Evolutionary conservation across 371 early-diverging fungal genomes (phyloP), one percentile per base, ranked within the genome.

Genomic region (Mucor saturninus): DNA sequence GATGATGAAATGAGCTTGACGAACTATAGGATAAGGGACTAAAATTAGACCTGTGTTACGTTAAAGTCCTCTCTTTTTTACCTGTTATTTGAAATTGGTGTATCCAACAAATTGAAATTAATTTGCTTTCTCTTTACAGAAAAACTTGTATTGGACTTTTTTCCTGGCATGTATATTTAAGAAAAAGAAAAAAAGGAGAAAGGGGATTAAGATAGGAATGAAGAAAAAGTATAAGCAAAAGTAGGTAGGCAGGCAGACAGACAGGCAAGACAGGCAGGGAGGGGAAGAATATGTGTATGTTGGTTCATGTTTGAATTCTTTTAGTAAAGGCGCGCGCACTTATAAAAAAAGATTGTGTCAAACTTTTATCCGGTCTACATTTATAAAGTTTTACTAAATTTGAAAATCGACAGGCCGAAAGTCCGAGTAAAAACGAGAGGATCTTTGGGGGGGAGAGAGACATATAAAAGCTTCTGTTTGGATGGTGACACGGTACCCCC

Each of bases 41-140:
- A 50, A 10, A 32, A 57, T 51, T 52, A 57, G 39, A 50, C 11
- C 15, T 46, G 35, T 48, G 39, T 32, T 55, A 40, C 46, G 14
- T 9, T 21, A 43, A 5, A 43, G 1, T 0, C 46, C 0, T 8
- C 21, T 21, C 5, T 21, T 21, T 21, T 21, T n/a, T 59, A 57
- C 64, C 54, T 65, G 28, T 40, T 59, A 31, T 35, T 53, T 56
- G 26, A 37, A n/a, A 62, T 68, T 42, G 65, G 54, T 46, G 62
- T 53, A 43, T 76, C 73, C 54, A 76, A 30, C 49, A 64, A 45
- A 61, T 68, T 61, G 35, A 68, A 73, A 46, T 76, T 76, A 57
- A 76, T 65, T 54, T 76, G 65, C 57, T 76, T 76, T 37, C 76
- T 59, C 51, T 76, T 76, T 6, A 76, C 67, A 35, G 60, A 59